Percentiles rank a stretch among this genome's conserved stretches.
These are phyloP conservation scores for Yamadazyma spencermartinsiae DNA, from an alignment of 1,139 yeast genomes.

Conservation along the genomic window DNA sequence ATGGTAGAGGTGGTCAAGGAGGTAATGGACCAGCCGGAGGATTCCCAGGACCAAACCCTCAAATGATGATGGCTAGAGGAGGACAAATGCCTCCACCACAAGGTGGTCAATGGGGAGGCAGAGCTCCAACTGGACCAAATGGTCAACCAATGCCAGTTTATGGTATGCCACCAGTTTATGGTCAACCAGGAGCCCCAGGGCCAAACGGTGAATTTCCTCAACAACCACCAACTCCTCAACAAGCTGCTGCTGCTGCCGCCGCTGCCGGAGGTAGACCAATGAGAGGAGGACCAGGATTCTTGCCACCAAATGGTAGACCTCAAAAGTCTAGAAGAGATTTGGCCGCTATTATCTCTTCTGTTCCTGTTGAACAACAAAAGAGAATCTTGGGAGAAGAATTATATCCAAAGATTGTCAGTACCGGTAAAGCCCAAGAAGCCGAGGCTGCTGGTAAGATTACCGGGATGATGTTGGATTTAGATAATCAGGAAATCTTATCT, in stretches of 20 bases:
- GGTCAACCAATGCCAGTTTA: conserved; percentile 81
- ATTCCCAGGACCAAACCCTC: conserved; percentile 78
- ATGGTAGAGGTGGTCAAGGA: conserved; percentile 64
- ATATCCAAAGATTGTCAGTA: conserved; percentile 89
- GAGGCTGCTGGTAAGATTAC: conserved; percentile 99
- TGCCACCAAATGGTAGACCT: conserved; percentile 45
- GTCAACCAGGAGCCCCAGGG: conserved; percentile 21
- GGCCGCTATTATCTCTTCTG: conserved; percentile 60
- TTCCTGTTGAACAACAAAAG: conserved; percentile 89
- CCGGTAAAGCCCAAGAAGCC: conserved; percentile 82
- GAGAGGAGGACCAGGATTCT: conserved; percentile 35
- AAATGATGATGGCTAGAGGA: conserved; percentile 79
- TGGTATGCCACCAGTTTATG: conserved; percentile 81
- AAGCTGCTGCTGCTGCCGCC: conserved; percentile 5
- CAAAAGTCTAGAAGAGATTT: conserved; percentile 45
- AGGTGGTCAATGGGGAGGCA: conserved; percentile 66
- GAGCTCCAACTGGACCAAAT: conserved; percentile 63
- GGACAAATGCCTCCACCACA: conserved; percentile 65
- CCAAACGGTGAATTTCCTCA: conserved; percentile 31
- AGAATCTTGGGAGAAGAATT: conserved; percentile 97
- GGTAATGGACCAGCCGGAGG: conserved; percentile 43
- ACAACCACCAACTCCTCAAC: conserved; percentile 21
- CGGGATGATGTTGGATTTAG: conserved; percentile 98
- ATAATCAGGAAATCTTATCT: conserved; percentile 85
- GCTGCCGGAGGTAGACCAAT: conserved; percentile 11